Percentiles rank a stretch among this genome's conserved stretches.
Conservation (phyloP, 2,329 filamentous ascomycete species). For the Diatrype stigma region DNA sequence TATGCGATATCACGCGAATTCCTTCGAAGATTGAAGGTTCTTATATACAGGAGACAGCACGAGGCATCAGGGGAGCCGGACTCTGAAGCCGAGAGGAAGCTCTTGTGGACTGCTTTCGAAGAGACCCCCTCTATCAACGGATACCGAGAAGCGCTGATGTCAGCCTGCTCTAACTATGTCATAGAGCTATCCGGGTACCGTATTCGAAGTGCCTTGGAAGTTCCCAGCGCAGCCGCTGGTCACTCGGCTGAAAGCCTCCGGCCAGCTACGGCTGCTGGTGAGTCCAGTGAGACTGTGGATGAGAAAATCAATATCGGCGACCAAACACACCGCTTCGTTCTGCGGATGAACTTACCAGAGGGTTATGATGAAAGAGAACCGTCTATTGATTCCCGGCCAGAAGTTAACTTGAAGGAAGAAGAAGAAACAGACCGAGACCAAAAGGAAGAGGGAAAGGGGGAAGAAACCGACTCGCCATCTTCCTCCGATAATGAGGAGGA, state of each 20-base stretch:
- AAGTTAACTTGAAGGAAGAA: too few species aligned
- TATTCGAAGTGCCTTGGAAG: not conserved
- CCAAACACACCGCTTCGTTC: not conserved
- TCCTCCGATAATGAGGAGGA: too few species aligned
- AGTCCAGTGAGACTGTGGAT: not conserved
- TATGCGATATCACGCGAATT: conserved; percentile 22
- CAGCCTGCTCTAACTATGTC: not conserved
- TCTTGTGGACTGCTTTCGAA: not conserved
- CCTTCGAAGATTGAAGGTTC: conserved; percentile 18
- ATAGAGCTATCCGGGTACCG: not conserved
- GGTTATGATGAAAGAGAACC: too few species aligned
- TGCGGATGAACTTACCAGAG: not conserved
- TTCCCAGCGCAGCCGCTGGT: not conserved
- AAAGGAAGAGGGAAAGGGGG: too few species aligned
- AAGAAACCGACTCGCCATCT: too few species aligned
- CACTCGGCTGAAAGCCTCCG: not conserved
- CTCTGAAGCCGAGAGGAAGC: not conserved
- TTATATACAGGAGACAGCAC: conserved; percentile 6
- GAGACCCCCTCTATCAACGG: not conserved
- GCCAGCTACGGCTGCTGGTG: not conserved
- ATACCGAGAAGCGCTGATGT: not conserved
- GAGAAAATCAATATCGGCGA: not conserved
- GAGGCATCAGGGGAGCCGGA: not conserved
- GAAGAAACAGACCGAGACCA: too few species aligned
- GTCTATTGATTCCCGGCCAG: too few species aligned